These are phyloP conservation scores for Clavispora vitiphila DNA, from an alignment of 805 yeast genomes.

Conservation along the genomic window DNA sequence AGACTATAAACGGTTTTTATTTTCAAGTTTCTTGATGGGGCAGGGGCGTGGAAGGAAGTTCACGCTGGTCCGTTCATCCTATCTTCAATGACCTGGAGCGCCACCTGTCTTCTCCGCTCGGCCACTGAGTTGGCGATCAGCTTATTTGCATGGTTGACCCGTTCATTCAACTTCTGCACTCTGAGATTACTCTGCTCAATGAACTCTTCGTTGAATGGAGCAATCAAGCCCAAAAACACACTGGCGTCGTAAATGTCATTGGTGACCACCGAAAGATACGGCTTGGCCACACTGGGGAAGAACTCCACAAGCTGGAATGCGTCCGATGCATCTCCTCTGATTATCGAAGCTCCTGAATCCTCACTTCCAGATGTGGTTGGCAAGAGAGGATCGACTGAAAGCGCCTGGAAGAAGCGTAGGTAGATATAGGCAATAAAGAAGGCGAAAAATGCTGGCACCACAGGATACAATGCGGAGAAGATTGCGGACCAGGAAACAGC, in stretches of 20 bases:
- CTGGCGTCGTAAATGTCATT: conserved; percentile 29
- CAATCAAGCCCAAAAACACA: conserved; percentile 43
- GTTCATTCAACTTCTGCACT: conserved; percentile 57
- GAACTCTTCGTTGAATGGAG: conserved; percentile 62
- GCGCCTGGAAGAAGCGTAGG: conserved; percentile 68
- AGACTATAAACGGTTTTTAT: too few relatives aligned
- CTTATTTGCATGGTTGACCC: conserved; percentile 36
- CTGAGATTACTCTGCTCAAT: conserved; percentile 71
- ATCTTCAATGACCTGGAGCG: conserved; percentile 69
- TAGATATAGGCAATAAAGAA: conserved; percentile 73
- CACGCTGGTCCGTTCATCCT: conserved; percentile 34
- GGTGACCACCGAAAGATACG: conserved; percentile 49
- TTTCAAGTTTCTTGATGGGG: too few relatives aligned
- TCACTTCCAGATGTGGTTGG: conserved; percentile 37
- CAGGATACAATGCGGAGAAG: conserved; percentile 40
- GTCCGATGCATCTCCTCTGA: conserved; percentile 83
- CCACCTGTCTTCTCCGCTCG: conserved; percentile 74
- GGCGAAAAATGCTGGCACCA: conserved; percentile 50
- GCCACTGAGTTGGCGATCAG: conserved; percentile 47
- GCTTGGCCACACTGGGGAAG: conserved; percentile 65
- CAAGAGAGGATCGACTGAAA: conserved; percentile 49
- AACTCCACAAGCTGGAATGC: conserved; percentile 79
- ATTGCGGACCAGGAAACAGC: conserved; percentile 32
- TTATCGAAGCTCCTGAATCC: conserved; percentile 18
- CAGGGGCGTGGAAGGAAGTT: not conserved